Percentiles rank a stretch among this genome's conserved stretches.
Evolutionary conservation across 2,329 filamentous ascomycete species (phyloP).

Genomic region (Clarireedia paspali): DNA sequence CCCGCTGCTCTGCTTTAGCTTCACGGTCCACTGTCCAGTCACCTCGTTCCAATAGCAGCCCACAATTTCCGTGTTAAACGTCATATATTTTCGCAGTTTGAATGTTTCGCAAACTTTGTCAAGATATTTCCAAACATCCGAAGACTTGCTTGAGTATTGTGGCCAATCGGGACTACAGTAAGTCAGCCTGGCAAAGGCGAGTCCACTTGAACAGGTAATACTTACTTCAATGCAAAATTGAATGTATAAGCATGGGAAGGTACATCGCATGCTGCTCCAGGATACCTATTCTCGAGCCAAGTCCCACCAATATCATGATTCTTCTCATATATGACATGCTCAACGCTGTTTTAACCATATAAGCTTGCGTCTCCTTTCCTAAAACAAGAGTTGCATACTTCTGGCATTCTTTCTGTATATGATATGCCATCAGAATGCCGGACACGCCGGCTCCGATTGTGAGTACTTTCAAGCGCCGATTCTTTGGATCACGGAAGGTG

Average conservation of each 20-base stretch:
- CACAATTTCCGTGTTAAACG: constrained; percentile 40
- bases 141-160: constrained; percentile 46
- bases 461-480: constrained; percentile 38
- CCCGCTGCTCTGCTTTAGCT: constrained; percentile 33
- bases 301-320: constrained; percentile 38
- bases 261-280: constrained; percentile 36
- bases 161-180: constrained; percentile 40
- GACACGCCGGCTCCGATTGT: constrained; percentile 41
- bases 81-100: constrained; percentile 44
- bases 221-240: constrained; percentile 48
- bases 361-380: constrained; percentile 37
- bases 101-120: constrained; percentile 41
- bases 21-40: constrained; percentile 41
- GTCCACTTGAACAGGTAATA: background rate
- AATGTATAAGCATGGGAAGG: constrained; percentile 31
- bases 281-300: constrained; percentile 42
- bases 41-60: constrained; percentile 42
- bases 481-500: constrained; percentile 28
- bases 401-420: constrained; percentile 37
- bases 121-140: constrained; percentile 46
- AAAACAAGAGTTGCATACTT: constrained; percentile 11
- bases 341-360: constrained; percentile 36
- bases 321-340: constrained; percentile 43
- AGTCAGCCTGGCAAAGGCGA: background rate
- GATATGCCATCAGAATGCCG: constrained; percentile 40